Evolutionary conservation across 1,284 basidiomycete genomes (phyloP).

Genomic region (Tetrapyrgos nigripes): DNA sequence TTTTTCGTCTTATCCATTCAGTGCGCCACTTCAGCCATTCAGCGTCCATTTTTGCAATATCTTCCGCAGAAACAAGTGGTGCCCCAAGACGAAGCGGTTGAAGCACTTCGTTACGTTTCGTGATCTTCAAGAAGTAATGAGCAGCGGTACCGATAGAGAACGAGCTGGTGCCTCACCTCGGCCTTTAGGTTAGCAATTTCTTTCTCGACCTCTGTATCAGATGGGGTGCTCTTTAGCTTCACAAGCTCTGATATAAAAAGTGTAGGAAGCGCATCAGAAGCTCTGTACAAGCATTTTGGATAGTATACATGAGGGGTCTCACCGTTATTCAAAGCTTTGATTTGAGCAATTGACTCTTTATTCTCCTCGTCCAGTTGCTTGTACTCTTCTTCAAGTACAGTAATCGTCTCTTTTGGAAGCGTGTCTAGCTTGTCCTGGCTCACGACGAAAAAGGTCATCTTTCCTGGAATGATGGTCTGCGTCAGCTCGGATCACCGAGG

Average conservation of each 20-base stretch:
- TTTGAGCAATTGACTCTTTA: constrained; percentile 55
- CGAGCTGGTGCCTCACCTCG: constrained; percentile 52
- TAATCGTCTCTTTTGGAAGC: constrained; percentile 63
- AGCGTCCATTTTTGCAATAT: constrained; percentile 62
- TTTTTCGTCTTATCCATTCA: constrained; percentile 75
- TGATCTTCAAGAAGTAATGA: constrained; percentile 46
- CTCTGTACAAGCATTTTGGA: constrained; percentile 7
- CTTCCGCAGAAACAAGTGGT: constrained; percentile 69
- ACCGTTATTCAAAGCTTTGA: constrained; percentile 62
- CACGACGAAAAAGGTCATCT: constrained; percentile 83
- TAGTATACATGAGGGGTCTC: constrained; percentile 21
- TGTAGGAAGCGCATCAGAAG: neutral
- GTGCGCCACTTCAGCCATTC: constrained; percentile 76
- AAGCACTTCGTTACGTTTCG: constrained; percentile 55
- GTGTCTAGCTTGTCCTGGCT: constrained; percentile 72
- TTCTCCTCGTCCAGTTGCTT: constrained; percentile 66
- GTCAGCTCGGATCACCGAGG: constrained; percentile 21
- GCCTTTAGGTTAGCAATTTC: constrained; percentile 52
- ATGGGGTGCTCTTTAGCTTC: constrained; percentile 67
- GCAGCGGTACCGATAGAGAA: too few species aligned
- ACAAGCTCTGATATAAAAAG: constrained; percentile 57
- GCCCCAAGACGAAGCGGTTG: constrained; percentile 69
- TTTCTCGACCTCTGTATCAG: constrained; percentile 66
- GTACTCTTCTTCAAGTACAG: constrained; percentile 60
- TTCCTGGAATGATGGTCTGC: constrained; percentile 54